Base-by-base conservation (phyloP, 2,329 filamentous ascomycete species). In the Monosporascus sp. region DNA sequence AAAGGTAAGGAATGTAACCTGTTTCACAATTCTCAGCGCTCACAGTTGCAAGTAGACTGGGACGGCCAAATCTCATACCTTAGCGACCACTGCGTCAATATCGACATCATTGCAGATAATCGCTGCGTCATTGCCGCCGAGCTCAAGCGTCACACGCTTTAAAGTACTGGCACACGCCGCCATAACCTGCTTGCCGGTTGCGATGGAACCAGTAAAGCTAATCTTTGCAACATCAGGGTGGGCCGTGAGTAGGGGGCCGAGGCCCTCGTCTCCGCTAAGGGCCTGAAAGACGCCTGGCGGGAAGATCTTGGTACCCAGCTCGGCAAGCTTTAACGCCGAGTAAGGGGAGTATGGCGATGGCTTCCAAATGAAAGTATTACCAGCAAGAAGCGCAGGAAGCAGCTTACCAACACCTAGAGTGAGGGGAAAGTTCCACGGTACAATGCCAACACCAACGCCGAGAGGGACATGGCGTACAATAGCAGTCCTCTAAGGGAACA, bases 391-490 rank as follows among this genome's bases (percentile, higher is more conserved):
- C 0, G 77, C 73, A 1, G 75, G 64, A 2, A 61, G 65, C 37
- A 80, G 68, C 63, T 82, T 83, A 52, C 75, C 69, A 43, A 72
- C 68, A 6, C 72, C 69, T 6, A 74, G 64, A 48, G 71, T 64
- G 6, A 74, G 59, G 1, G 72, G 72, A 54, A 73, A 82, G 61
- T 83, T 83, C 80, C 80, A 83, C 2, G 79, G 79, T 35, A 77
- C 74, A 55, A 82, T 82, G 48, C 73, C 80, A 18, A 70, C 76
- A 2, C 71, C 71, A 9, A 76, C 68, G 17, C 76, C 76, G 9
- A 78, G 65, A 0, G 76, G 75, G 15, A 65, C 60, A 60, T 72
- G 72, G 7, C 47, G 47, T 2, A 27, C 8, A 11, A 27, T 27
- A 27, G 27, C 27, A 11, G 27, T 27, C 11, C 27, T 27, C 27